A percentile compares a stretch with the other conserved stretches of the same genome.
Evolutionary conservation across 257 asterid species (phyloP).

Genomic region (Nicotiana benthamiana): DNA sequence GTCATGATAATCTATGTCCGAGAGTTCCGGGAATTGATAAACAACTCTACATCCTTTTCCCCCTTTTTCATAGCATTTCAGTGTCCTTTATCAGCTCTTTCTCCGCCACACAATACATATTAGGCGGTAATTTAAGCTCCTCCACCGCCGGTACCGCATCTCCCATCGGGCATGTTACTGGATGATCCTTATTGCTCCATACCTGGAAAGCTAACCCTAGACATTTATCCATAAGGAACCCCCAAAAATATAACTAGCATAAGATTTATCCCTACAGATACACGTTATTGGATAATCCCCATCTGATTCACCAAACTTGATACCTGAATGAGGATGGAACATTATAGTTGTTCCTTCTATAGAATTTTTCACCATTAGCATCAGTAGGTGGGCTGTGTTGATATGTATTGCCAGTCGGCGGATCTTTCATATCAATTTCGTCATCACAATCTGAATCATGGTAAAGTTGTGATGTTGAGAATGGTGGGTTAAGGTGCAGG

Average conservation of each 20-base stretch:
- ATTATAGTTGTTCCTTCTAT: conserved; percentile 63
- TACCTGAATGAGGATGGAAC: conserved; percentile 27
- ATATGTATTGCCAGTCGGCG: conserved; percentile 14
- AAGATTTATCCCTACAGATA: too few relatives aligned
- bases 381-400: conserved; percentile 5
- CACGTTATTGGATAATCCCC: conserved; percentile 29
- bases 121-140: conserved; percentile 44
- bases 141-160: conserved; percentile 32
- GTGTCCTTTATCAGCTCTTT: conserved; percentile 43
- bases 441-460: conserved; percentile 63
- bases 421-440: conserved; percentile 65
- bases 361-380: conserved; percentile 20
- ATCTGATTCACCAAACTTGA: conserved; percentile 61
- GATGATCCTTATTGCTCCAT: conserved; percentile 59
- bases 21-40: conserved; percentile 34
- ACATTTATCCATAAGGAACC: conserved; percentile 31
- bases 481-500: too few relatives aligned
- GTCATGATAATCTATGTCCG: neutral
- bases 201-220: conserved; percentile 34
- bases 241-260: too few relatives aligned
- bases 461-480: too few relatives aligned
- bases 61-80: conserved; percentile 32
- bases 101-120: conserved; percentile 51
- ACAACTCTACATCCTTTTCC: conserved; percentile 36
- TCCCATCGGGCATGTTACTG: conserved; percentile 57